Evolutionary conservation across 1,284 basidiomycete genomes (phyloP), one percentile per base, ranked within the genome.

Genomic region (Entoloma clypeatum): DNA sequence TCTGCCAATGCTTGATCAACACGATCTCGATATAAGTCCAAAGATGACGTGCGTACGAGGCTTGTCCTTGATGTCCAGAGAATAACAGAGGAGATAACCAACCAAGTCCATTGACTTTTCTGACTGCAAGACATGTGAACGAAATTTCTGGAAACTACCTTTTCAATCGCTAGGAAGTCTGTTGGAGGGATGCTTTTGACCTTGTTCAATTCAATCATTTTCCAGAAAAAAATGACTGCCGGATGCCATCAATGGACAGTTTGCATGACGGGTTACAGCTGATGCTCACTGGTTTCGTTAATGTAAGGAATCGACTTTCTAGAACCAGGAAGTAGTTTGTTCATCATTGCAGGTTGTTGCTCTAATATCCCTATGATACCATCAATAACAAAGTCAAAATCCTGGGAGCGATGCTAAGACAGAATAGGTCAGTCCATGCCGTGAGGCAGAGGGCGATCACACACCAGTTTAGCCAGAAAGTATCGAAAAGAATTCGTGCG

Each of bases 181-280:
- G 25, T 16, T 26, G 22, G 21, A 23, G 28, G 34, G 21, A 36
- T 25, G 6, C 14, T 13, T 16, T 65, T 32, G 44, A 90, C 91
- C 72, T 89, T 93, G 67, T 95, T 95, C 21, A 93, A 63, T 52
- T 95, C 93, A 29, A 94, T 69, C 61, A 91, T 77, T 61, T 92
- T 89, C 92, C 92, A 95, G 41, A 94, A 76, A 39, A 96, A 74
- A 39, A 93, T 73, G 39, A 91, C 88, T 91, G 47, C 5, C 4
- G n/a, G 24, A 1, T 17, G 28, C 16, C 7, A 5, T 47, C n/a
- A 45, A 41, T n/a, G 7, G 21, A 11, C 10, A 7, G 19, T 16
- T 14, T 37, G 16, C 32, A 6, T 16, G 35, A 49, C 44, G 21
- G 31, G 45, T 47, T 39, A 40, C 13, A 39, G 44, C 33, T 45